Base-by-base conservation (phyloP, 495 filamentous ascomycete genomes). In the Endocarpon pusillum region DNA sequence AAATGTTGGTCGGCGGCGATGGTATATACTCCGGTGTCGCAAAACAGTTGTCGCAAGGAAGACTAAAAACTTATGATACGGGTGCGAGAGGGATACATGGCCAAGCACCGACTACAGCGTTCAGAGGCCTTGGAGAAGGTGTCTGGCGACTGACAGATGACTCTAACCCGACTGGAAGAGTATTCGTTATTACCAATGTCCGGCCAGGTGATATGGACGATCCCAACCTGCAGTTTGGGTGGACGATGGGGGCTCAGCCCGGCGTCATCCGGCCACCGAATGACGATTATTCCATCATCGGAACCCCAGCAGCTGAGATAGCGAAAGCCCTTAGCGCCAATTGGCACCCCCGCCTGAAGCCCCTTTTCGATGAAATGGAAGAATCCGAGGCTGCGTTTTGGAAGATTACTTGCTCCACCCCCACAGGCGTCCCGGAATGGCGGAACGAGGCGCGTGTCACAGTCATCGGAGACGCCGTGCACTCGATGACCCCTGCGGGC, bases 401-500 rank as follows among this genome's bases (percentile, higher is more conserved):
- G 34, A 36, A 36, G 34, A 36, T 36, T 15, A 36, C 34, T 15
- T 36, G 34, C 34, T 36, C 28, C 7, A 31, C 5, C 4, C 28
- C 28, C 4, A 15, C 28, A 5, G 28, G 28, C 5, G 28, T 62
- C 12, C 41, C 43, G 3, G 30, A 39, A 4, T 60, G 57, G 54
- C 33, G 44, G 10, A 21, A 49, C 4, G 46, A 46, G 21, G 46
- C 51, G 2, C 54, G 64, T 5, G 68, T 75, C n/a, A 73, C 71
- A 0, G 49, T 75, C 5, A 63, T 75, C 10, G 72, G 71, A 1
- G 70, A 77, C 39, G 67, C 71, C 0, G 66, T 54, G 17, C 72
- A 77, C 44, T 56, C 57, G 10, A 75, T 73, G 69, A 72, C 71
- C 3, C 72, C 72, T 3, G 69, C 69, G 0, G 67, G 64, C 0